Base-by-base conservation (phyloP, 2,329 filamentous ascomycete species). In the Huntiella decipiens region DNA sequence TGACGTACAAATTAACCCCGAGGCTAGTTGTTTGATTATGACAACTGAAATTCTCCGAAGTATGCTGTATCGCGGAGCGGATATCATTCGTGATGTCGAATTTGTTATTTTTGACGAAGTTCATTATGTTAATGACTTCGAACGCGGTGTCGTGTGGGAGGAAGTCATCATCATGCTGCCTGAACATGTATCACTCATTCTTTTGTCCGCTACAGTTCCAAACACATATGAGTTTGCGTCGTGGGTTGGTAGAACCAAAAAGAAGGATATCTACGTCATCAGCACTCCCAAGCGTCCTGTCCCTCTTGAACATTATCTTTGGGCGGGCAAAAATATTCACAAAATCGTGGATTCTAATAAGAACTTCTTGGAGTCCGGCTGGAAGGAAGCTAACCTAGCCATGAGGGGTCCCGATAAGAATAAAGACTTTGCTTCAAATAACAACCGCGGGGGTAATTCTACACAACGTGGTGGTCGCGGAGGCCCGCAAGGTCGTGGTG, bases 111-210 rank as follows among this genome's bases (percentile, higher is more conserved):
- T 98, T 52, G 91, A 98, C 56, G 91, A 98, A 61, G 91, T 98
- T 2, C 91, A 98, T 62, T 98, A 98, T 58, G 88, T 98, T 53
- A 98, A 96, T 57, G 91, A 98, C 59, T 72, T 82, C 19, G 91
- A 96, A 60, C 75, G 91, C 62, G 91, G 91, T 56, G 91, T 98
- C 4, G 91, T 98, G 0, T 98, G 91, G 91, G 91, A 98, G 61
- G 91, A 98, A 62, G 91, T 98, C 55, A 98, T 98, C 57, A 98
- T 98, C 56, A 96, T 98, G 91, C 70, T 98, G 46, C 91, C 91
- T 0, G 87, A 94, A 58, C 91, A 98, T 62, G 85, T 98, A 35
- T 93, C 91, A 2, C 71, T 98, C 16, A 98, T 98, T 53, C 67
- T 96, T 2, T 71, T 98, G 3, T 98, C 91, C 4, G 91, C 91